Conservation (phyloP, 2,329 filamentous ascomycete species). For the Leptographium galeiforme region DNA sequence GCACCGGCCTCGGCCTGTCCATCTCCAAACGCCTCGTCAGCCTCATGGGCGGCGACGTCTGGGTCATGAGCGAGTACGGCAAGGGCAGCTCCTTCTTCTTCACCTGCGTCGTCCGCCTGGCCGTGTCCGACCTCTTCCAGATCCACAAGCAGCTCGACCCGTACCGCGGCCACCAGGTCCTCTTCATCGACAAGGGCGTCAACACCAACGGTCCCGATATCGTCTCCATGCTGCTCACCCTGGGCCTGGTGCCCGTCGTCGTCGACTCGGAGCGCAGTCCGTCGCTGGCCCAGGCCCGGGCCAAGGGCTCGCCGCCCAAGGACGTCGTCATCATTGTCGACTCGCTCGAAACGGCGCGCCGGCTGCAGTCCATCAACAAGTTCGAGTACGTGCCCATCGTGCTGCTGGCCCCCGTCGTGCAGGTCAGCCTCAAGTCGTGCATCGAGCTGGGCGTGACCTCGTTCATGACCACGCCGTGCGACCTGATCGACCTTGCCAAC, state of each 20-base stretch:
- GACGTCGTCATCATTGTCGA: constrained; percentile 96
- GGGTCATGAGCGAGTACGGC: constrained; percentile 87
- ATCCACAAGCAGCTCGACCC: constrained; percentile 75
- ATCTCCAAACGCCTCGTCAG: constrained; percentile 93
- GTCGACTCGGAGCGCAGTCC: constrained; percentile 65
- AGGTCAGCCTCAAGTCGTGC: constrained; percentile 85
- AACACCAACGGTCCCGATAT: constrained; percentile 68
- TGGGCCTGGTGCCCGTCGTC: constrained; percentile 71
- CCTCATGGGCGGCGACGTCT: constrained; percentile 90
- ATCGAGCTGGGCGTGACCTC: constrained; percentile 94
- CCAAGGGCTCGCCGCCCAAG: constrained; percentile 54
- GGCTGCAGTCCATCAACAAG: constrained; percentile 74
- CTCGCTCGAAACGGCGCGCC: constrained; percentile 79
- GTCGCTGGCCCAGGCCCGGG: constrained; percentile 38
- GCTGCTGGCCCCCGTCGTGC: constrained; percentile 74
- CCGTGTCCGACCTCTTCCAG: constrained; percentile 61
- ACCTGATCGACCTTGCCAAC: constrained; percentile 87
- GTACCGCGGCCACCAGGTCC: constrained; percentile 84
- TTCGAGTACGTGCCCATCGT: constrained; percentile 98
- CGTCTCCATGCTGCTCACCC: constrained; percentile 58
- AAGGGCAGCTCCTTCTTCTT: constrained; percentile 94
- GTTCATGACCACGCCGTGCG: constrained; percentile 95
- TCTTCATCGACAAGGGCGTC: constrained; percentile 87
- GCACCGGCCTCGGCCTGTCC: constrained; percentile 83
- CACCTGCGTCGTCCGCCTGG: constrained; percentile 80